Evolutionary conservation across 805 yeast species (phyloP).

Genomic region (Danielozyma ontarioensis): DNA sequence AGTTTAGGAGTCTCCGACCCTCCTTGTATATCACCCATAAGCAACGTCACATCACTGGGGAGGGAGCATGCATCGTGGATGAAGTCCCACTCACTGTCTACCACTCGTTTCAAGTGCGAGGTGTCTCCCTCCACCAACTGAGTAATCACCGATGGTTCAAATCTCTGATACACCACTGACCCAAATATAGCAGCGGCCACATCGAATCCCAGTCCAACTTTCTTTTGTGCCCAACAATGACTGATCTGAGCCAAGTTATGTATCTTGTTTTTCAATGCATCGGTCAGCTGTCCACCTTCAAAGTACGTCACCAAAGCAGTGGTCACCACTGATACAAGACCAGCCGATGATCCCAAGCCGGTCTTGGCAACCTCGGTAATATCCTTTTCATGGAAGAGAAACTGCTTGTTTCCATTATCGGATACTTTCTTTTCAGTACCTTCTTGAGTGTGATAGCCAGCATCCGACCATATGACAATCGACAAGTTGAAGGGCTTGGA

Average conservation of each 20-base stretch:
- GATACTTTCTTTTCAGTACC: slow-evolving; percentile 33
- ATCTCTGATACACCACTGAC: slow-evolving; percentile 75
- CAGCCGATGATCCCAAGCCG: slow-evolving; percentile 95
- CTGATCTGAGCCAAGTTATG: slow-evolving; percentile 87
- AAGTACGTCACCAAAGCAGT: slow-evolving; percentile 59
- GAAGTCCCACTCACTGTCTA: slow-evolving; percentile 59
- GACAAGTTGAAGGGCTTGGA: slow-evolving; percentile 30
- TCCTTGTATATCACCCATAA: slow-evolving; percentile 91
- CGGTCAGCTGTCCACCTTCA: not conserved
- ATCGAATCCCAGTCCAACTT: slow-evolving; percentile 96
- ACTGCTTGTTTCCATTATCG: slow-evolving; percentile 34
- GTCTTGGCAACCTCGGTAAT: slow-evolving; percentile 83
- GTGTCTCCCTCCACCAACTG: slow-evolving; percentile 24
- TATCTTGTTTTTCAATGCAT: slow-evolving; percentile 22
- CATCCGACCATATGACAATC: slow-evolving; percentile 74
- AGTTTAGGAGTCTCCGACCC: slow-evolving; percentile 94
- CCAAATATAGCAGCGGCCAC: slow-evolving; percentile 95
- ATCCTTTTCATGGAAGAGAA: slow-evolving; percentile 53
- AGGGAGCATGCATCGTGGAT: slow-evolving; percentile 49
- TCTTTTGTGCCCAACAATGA: slow-evolving; percentile 91
- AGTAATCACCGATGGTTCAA: slow-evolving; percentile 50
- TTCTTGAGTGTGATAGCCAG: slow-evolving; percentile 81
- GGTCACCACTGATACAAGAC: slow-evolving; percentile 75
- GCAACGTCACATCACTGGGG: slow-evolving; percentile 62
- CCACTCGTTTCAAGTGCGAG: slow-evolving; percentile 25